Percentiles rank a stretch among this genome's conserved stretches.
These are phyloP conservation scores for Trichoderma cornu-damae DNA, from an alignment of 2,329 filamentous ascomycete species.

Conservation along the genomic window DNA sequence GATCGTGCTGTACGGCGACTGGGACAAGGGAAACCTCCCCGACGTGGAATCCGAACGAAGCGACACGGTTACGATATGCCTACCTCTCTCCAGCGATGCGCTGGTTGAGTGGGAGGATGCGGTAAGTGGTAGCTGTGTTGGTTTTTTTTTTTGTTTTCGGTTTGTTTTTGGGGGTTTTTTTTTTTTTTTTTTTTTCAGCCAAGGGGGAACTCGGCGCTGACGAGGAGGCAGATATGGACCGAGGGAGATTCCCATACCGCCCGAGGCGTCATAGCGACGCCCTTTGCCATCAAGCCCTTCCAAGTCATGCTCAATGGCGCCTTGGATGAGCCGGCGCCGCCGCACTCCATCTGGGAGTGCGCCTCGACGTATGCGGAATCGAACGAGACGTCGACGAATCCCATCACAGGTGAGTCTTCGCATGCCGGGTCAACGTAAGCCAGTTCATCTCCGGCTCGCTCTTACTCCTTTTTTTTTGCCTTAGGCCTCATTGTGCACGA, in stretches of 20 bases:
- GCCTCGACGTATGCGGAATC: slow-evolving; percentile 41
- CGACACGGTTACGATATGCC: slow-evolving; percentile 46
- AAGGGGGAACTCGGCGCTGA: slow-evolving; percentile 19
- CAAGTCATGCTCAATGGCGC: slow-evolving; percentile 40
- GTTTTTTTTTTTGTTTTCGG: too few species aligned
- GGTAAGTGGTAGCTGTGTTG: slow-evolving; percentile 29
- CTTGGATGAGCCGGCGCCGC: slow-evolving; percentile 22
- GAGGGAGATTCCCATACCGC: slow-evolving; percentile 37
- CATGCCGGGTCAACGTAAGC: background rate
- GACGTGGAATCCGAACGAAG: slow-evolving; percentile 35
- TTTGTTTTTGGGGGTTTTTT: too few species aligned
- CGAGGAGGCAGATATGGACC: slow-evolving; percentile 38
- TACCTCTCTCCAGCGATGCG: slow-evolving; percentile 47
- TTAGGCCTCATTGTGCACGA: slow-evolving; percentile 45
- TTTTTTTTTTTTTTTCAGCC: too few species aligned
- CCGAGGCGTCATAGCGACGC: slow-evolving; percentile 52
- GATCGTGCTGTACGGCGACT: slow-evolving; percentile 38
- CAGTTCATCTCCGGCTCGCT: background rate
- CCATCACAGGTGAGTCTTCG: slow-evolving; percentile 23
- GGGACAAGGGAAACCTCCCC: slow-evolving; percentile 34
- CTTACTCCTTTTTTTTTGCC: background rate
- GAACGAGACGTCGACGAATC: slow-evolving; percentile 32
- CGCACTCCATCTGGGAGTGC: slow-evolving; percentile 43
- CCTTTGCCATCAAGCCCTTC: slow-evolving; percentile 46
- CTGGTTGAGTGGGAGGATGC: slow-evolving; percentile 53